These are phyloP conservation scores for Tylopilus sp. DNA, from an alignment of 1,284 basidiomycete genomes.

Conservation along the genomic window DNA sequence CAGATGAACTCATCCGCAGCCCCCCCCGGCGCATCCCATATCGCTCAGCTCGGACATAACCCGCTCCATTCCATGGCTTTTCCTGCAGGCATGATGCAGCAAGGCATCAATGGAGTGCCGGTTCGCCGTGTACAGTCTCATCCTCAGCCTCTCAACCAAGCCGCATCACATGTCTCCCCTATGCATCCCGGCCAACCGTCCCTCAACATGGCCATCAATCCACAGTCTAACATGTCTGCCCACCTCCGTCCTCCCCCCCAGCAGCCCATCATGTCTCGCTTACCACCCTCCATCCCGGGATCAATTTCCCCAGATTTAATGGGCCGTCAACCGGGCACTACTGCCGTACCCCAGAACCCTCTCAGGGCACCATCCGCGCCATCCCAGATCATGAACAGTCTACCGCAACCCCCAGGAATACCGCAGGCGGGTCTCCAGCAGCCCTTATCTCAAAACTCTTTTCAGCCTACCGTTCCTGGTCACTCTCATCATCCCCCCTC, in stretches of 20 bases:
- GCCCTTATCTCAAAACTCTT: conserved; percentile 44
- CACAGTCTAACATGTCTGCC: conserved; percentile 36
- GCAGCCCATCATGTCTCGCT: conserved; percentile 33
- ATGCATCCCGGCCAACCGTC: conserved; percentile 38
- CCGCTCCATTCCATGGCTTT: conserved; percentile 40
- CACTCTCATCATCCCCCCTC: conserved; percentile 39
- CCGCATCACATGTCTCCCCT: conserved; percentile 33
- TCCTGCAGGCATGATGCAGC: conserved; percentile 38
- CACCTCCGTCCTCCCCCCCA: conserved; percentile 35
- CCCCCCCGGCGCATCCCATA: conserved; percentile 35
- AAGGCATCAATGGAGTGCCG: conserved; percentile 29
- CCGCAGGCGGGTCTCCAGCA: conserved; percentile 35
- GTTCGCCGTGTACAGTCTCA: conserved; percentile 53
- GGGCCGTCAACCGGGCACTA: conserved; percentile 35
- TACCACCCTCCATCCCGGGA: conserved; percentile 38
- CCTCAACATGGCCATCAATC: conserved; percentile 40
- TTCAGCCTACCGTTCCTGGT: conserved; percentile 35
- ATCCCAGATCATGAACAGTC: conserved; percentile 48
- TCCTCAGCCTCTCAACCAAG: conserved; percentile 40
- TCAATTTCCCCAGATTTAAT: conserved; percentile 45
- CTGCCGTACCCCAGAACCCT: conserved; percentile 39
- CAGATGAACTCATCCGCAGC: conserved; percentile 38
- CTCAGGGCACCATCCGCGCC: conserved; percentile 40
- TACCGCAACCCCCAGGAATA: conserved; percentile 44
- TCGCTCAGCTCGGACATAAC: conserved; percentile 38